Conservation (phyloP, 2,329 filamentous ascomycete species). For the Cordyceps pruinosa region DNA sequence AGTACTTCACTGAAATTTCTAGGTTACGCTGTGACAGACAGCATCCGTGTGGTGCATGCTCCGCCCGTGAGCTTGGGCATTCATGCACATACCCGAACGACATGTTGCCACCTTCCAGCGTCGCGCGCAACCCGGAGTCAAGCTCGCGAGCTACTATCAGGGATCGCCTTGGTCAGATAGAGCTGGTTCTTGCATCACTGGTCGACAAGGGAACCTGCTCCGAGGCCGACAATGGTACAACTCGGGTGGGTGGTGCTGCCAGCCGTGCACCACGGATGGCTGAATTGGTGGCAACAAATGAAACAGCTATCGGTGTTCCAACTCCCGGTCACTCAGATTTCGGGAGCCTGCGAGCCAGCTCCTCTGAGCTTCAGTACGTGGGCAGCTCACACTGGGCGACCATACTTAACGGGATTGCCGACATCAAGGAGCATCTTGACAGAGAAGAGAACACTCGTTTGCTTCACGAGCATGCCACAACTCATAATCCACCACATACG, state of each 20-base stretch:
- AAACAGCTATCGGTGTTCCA: not conserved
- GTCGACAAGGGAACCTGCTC: not conserved
- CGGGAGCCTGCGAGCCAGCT: conserved; percentile 24
- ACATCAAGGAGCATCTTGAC: conserved; percentile 31
- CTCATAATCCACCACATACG: no score
- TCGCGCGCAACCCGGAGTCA: not conserved
- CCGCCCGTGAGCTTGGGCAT: conserved; percentile 12
- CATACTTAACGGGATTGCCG: conserved; percentile 33
- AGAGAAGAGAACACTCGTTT: conserved; percentile 14
- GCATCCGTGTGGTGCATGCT: conserved; percentile 19
- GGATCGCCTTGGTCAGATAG: conserved; percentile 22
- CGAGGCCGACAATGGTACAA: not conserved
- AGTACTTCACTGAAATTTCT: not conserved
- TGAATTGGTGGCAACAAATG: not conserved
- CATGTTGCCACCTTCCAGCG: no score
- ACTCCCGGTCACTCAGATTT: conserved; percentile 23
- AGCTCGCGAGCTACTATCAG: not conserved
- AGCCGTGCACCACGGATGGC: not conserved
- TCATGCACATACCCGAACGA: conserved; percentile 22
- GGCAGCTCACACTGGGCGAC: conserved; percentile 33
- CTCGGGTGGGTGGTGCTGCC: not conserved
- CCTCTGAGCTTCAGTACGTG: conserved; percentile 26
- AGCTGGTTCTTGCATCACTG: no score
- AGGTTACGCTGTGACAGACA: conserved; percentile 21
- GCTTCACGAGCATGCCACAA: not conserved